Percentiles rank a stretch among this genome's conserved stretches.
Conservation (phyloP, 2,329 filamentous ascomycete species). For the Botrytis medusae region DNA sequence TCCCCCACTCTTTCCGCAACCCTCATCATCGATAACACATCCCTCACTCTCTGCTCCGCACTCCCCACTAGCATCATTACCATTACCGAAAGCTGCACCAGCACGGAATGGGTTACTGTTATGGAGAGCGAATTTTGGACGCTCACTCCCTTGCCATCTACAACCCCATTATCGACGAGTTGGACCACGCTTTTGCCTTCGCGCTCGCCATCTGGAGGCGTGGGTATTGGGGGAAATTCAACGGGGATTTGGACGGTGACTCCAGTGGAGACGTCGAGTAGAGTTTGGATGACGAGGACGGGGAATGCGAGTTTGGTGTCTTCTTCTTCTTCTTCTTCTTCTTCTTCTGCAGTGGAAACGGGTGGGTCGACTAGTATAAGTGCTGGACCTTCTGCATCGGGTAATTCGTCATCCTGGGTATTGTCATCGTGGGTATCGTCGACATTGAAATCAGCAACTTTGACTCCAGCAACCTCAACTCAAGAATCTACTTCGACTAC, state of each 20-base stretch:
- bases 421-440: background rate
- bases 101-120: constrained; percentile 10
- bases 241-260: background rate
- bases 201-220: background rate
- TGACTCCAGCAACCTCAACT: background rate
- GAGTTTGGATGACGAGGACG: background rate
- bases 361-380: background rate
- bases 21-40: background rate
- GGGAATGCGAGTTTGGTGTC: background rate
- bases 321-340: background rate
- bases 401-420: background rate
- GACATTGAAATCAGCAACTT: background rate
- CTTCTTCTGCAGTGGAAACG: background rate
- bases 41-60: constrained; percentile 4
- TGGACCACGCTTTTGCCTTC: background rate
- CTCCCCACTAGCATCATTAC: constrained; percentile 20
- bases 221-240: background rate
- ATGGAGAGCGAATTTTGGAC: background rate
- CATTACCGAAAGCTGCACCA: constrained; percentile 22
- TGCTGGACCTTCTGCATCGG: background rate
- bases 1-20: too few relatives aligned
- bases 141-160: background rate
- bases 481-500: background rate
- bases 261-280: background rate
- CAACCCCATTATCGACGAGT: background rate